Conservation (phyloP, 2,329 filamentous ascomycete genomes). For the Aspergillus floridensis region DNA sequence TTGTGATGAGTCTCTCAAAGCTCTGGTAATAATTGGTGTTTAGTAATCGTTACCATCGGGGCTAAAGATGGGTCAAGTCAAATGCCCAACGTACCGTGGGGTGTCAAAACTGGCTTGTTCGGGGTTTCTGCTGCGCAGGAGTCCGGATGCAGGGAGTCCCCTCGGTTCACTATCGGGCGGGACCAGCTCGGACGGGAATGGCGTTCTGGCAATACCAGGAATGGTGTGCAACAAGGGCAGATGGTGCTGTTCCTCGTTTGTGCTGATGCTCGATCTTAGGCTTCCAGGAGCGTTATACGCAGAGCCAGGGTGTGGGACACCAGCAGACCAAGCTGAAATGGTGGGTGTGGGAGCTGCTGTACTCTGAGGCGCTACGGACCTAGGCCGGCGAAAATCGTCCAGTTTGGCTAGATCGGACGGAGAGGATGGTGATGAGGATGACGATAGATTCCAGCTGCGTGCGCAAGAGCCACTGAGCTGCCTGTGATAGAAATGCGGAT, state of each 20-base stretch:
- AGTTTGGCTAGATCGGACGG: background rate
- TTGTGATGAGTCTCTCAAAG: background rate
- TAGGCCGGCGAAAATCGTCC: background rate
- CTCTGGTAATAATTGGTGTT: background rate
- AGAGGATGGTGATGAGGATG: background rate
- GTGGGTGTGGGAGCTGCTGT: background rate
- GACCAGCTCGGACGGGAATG: background rate
- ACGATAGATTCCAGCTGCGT: background rate
- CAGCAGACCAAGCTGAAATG: background rate
- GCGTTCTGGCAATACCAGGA: background rate
- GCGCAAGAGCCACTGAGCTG: slow-evolving; percentile 1
- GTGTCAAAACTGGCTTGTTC: background rate
- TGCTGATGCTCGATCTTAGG: background rate
- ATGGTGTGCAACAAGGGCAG: background rate
- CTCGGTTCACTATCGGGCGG: background rate
- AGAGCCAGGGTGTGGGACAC: background rate
- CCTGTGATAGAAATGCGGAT: slow-evolving; percentile 1
- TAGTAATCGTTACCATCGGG: background rate
- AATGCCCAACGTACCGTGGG: background rate
- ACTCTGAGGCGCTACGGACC: background rate
- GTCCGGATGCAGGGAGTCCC: background rate
- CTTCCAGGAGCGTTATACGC: background rate
- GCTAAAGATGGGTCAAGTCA: background rate
- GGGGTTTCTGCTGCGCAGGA: background rate
- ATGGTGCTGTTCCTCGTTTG: background rate